Evolutionary conservation across 2,329 filamentous ascomycete species (phyloP).

Genomic region (Colletotrichum incanum): DNA sequence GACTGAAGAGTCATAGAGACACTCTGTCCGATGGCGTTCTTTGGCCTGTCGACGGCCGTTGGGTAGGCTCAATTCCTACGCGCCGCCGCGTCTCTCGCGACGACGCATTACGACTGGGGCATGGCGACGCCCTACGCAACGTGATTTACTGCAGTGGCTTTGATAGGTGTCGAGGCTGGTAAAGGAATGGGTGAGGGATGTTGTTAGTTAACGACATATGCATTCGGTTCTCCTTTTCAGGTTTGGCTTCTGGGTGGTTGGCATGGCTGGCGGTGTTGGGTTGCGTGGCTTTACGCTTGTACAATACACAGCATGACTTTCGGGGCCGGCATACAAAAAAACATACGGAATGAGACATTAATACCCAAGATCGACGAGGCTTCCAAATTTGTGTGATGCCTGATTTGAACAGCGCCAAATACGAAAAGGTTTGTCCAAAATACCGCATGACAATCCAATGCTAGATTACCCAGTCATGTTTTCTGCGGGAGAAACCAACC

Average conservation of each 20-base stretch:
- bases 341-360: constrained; percentile 42
- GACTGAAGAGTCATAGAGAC: constrained; percentile 57
- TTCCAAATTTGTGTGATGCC: not conserved
- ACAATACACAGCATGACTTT: constrained; percentile 44
- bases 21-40: constrained; percentile 35
- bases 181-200: constrained; percentile 35
- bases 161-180: constrained; percentile 39
- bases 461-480: not conserved
- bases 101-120: constrained; percentile 58
- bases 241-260: constrained; percentile 40
- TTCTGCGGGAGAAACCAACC: not conserved
- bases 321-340: constrained; percentile 44
- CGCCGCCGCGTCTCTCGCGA: constrained; percentile 50
- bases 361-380: constrained; percentile 32
- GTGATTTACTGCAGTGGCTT: constrained; percentile 38
- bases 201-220: constrained; percentile 36
- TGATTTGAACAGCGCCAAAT: not conserved
- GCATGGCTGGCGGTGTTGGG: constrained; percentile 43
- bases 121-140: constrained; percentile 53
- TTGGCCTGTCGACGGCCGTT: constrained; percentile 46
- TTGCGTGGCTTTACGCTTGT: constrained; percentile 43
- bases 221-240: constrained; percentile 42
- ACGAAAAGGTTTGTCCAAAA: too few relatives aligned
- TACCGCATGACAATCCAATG: too few relatives aligned
- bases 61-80: constrained; percentile 48